Evolutionary conservation across 2,329 filamentous ascomycete genomes (phyloP).

Genomic region (Anthostomella pinea): DNA sequence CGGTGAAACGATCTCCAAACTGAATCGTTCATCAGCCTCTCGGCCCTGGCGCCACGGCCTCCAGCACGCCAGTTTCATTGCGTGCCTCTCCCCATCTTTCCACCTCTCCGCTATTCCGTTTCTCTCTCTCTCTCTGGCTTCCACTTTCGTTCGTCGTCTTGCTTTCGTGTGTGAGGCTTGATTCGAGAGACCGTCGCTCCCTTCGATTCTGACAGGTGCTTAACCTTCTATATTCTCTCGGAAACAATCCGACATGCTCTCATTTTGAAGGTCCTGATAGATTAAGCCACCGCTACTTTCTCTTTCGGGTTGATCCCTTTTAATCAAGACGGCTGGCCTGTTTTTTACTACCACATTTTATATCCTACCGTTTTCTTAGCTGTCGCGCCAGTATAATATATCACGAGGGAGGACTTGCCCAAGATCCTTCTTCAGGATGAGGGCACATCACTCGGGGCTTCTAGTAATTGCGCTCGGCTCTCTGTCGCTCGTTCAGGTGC

Average conservation of each 20-base stretch:
- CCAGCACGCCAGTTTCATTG: constrained; percentile 6
- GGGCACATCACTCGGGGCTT: constrained; percentile 12
- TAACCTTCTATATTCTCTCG: constrained; percentile 18
- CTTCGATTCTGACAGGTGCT: constrained; percentile 16
- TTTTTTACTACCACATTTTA: constrained; percentile 9
- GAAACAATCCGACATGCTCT: constrained; percentile 13
- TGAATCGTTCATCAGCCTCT: neutral
- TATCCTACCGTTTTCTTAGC: constrained; percentile 2
- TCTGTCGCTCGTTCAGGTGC: constrained; percentile 24
- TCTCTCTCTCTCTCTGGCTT: constrained; percentile 20
- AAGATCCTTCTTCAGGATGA: constrained; percentile 19
- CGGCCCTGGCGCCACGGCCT: neutral
- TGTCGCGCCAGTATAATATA: constrained; percentile 2
- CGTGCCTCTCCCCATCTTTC: constrained; percentile 7
- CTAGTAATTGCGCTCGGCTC: constrained; percentile 20
- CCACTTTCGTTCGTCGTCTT: constrained; percentile 18
- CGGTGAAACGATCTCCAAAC: constrained; percentile 9
- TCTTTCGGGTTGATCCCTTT: constrained; percentile 22
- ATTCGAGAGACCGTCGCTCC: constrained; percentile 18
- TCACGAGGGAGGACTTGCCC: constrained; percentile 8
- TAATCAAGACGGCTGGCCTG: constrained; percentile 28
- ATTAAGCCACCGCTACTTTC: constrained; percentile 2
- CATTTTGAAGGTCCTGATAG: constrained; percentile 11
- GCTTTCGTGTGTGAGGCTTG: constrained; percentile 12
- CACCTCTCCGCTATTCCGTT: constrained; percentile 2